These are phyloP conservation scores for Monosporascus sp. DNA, from an alignment of 2,329 filamentous ascomycete genomes.

Conservation along the genomic window DNA sequence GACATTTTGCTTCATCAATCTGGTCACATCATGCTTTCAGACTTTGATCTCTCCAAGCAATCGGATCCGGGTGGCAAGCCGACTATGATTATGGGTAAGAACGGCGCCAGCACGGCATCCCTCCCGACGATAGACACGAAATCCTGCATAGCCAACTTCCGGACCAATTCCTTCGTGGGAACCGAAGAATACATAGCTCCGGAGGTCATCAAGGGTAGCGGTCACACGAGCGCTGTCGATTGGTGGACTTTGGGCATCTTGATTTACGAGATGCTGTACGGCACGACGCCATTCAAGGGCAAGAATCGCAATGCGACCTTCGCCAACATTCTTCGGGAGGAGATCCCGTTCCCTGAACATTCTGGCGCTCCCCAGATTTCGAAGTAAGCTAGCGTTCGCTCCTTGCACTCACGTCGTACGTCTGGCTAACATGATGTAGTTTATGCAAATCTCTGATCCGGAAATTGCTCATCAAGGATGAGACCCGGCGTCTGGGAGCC, in stretches of 20 bases:
- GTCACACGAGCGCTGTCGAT: slow-evolving; percentile 95
- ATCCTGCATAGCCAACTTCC: slow-evolving; percentile 96
- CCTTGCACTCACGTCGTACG: slow-evolving; percentile 9
- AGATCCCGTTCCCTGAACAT: slow-evolving; percentile 92
- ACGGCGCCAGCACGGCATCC: slow-evolving; percentile 77
- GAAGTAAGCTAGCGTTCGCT: slow-evolving; percentile 58
- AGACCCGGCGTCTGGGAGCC: slow-evolving; percentile 86
- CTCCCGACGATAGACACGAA: slow-evolving; percentile 97
- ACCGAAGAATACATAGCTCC: slow-evolving; percentile 99
- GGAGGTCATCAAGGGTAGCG: slow-evolving; percentile 97
- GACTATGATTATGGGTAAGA: slow-evolving; percentile 93
- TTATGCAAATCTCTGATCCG: slow-evolving; percentile 95
- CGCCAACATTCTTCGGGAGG: slow-evolving; percentile 91
- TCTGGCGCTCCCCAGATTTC: slow-evolving; percentile 78
- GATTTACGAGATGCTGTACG: slow-evolving; percentile 98
- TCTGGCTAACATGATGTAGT: slow-evolving; percentile 38
- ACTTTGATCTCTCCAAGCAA: slow-evolving; percentile 97
- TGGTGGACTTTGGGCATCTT: slow-evolving; percentile 99
- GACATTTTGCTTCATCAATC: slow-evolving; percentile 97
- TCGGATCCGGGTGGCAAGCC: slow-evolving; percentile 93
- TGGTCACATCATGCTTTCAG: slow-evolving; percentile 99
- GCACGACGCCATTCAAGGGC: slow-evolving; percentile 97
- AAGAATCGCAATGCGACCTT: slow-evolving; percentile 99
- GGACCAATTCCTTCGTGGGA: slow-evolving; percentile 96
- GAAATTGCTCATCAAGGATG: slow-evolving; percentile 96